Evolutionary conservation across 2,329 filamentous ascomycete species (phyloP).

Genomic region (Paramyrothecium sp.): DNA sequence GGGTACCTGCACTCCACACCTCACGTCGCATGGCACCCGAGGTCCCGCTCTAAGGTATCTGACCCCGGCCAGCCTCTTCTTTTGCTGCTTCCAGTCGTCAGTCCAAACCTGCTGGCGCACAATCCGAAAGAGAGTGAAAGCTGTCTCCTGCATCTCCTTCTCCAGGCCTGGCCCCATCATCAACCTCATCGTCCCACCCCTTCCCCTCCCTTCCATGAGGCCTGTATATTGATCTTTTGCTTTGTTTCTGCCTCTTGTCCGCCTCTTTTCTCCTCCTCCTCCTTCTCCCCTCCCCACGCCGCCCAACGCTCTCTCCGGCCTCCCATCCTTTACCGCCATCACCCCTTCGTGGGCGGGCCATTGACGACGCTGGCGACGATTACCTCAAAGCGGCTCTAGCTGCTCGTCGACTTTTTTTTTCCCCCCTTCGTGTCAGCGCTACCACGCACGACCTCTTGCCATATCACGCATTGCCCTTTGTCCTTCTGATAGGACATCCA

Average conservation of each 20-base stretch:
- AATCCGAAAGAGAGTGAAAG: neutral
- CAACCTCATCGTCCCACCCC: constrained; percentile 6
- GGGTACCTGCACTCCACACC: neutral
- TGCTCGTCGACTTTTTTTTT: neutral
- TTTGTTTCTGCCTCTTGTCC: constrained; percentile 23
- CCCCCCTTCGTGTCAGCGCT: neutral
- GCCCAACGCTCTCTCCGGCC: constrained; percentile 11
- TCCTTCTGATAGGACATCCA: neutral
- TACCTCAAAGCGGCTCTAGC: neutral
- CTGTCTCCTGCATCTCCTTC: constrained; percentile 12
- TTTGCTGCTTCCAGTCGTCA: neutral
- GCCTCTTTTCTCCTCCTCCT: constrained; percentile 3
- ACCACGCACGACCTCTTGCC: neutral
- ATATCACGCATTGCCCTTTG: neutral
- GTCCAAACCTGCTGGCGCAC: neutral
- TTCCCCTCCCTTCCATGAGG: constrained; percentile 26
- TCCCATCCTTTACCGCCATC: constrained; percentile 16
- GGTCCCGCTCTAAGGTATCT: neutral
- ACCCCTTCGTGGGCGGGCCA: constrained; percentile 20
- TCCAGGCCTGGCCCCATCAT: constrained; percentile 21
- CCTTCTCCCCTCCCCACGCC: constrained; percentile 12
- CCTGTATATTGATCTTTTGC: constrained; percentile 34
- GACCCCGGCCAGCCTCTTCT: neutral
- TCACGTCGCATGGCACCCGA: neutral
- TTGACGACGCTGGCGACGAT: constrained; percentile 17